phyloP scores from a whole-genome alignment of 2,329 filamentous ascomycete species.

The Xylaria hypoxylon region DNA sequence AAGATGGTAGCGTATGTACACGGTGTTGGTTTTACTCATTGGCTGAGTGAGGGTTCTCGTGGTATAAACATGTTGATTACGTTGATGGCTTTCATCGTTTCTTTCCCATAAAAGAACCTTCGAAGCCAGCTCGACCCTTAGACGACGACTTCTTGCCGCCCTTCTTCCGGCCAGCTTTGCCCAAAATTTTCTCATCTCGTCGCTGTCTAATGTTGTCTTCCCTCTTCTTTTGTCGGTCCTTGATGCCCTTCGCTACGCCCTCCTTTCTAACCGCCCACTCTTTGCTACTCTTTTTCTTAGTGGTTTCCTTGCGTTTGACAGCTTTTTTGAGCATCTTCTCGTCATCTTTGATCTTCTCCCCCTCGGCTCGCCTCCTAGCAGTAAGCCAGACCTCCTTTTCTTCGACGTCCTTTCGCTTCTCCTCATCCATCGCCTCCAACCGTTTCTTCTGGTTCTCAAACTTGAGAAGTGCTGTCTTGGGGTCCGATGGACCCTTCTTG shows the following conservation, averaged over 20 bases:
- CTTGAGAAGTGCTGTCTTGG: slow-evolving; percentile 85
- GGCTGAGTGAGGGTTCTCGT: background rate
- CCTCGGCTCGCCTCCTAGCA: slow-evolving; percentile 87
- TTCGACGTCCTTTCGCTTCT: slow-evolving; percentile 85
- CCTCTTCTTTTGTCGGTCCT: slow-evolving; percentile 83
- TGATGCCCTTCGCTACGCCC: slow-evolving; percentile 79
- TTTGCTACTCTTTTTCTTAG: slow-evolving; percentile 90
- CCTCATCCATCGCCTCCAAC: slow-evolving; percentile 77
- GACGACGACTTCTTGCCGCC: slow-evolving; percentile 55
- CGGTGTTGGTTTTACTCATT: slow-evolving; percentile 9
- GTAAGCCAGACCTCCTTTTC: slow-evolving; percentile 96
- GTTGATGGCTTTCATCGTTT: slow-evolving; percentile 45
- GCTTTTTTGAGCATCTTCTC: slow-evolving; percentile 91
- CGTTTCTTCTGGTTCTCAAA: slow-evolving; percentile 87
- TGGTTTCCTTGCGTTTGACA: slow-evolving; percentile 89
- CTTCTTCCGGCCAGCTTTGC: slow-evolving; percentile 68
- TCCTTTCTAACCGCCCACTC: slow-evolving; percentile 83
- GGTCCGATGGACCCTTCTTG: slow-evolving; percentile 85
- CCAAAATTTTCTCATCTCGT: slow-evolving; percentile 75
- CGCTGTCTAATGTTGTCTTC: slow-evolving; percentile 82
- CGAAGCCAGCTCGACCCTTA: slow-evolving; percentile 71
- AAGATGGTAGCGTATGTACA: slow-evolving; percentile 33
- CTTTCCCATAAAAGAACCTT: slow-evolving; percentile 72
- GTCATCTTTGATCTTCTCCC: slow-evolving; percentile 89
- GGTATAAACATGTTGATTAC: slow-evolving; percentile 23